Conservation (phyloP, 139 green algal species). For the Chlamydomonas sphaeroides region DNA sequence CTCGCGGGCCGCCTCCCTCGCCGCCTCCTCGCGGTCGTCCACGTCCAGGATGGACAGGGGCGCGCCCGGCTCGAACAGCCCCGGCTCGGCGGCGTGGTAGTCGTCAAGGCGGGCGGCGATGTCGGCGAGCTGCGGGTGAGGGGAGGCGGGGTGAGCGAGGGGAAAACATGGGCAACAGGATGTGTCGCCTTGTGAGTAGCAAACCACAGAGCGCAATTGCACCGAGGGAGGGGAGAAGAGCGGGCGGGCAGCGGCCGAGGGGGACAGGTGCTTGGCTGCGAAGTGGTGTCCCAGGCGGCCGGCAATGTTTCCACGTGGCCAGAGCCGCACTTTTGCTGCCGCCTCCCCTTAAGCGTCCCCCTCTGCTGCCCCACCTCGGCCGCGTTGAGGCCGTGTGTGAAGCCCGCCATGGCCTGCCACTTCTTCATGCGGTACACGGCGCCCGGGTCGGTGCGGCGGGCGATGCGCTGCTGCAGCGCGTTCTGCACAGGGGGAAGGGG, state of each 20-base stretch:
- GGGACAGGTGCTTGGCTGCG: too few species aligned
- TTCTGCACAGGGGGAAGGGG: background rate
- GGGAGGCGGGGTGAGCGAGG: too few species aligned
- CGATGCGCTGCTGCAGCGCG: slow-evolving; percentile 20
- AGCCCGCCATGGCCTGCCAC: slow-evolving; percentile 20
- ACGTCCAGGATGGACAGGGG: background rate
- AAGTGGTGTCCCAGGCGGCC: too few species aligned
- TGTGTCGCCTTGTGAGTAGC: too few species aligned
- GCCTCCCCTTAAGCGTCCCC: too few species aligned
- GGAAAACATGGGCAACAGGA: too few species aligned
- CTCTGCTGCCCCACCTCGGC: background rate
- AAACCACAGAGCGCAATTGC: too few species aligned
- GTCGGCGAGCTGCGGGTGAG: slow-evolving; percentile 11
- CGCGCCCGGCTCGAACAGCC: background rate
- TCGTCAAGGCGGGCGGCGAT: background rate
- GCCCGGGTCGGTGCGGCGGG: background rate
- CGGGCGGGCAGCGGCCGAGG: too few species aligned
- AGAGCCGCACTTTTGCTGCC: too few species aligned
- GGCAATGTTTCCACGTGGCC: too few species aligned
- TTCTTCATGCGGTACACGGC: slow-evolving; percentile 17
- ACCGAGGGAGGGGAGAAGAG: too few species aligned
- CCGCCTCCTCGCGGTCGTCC: background rate
- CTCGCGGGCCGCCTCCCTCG: background rate
- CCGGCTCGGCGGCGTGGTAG: background rate
- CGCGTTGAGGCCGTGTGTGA: slow-evolving; percentile 4